Base-by-base conservation (phyloP, 2,329 filamentous ascomycete genomes). In the Penicillium sp. region DNA sequence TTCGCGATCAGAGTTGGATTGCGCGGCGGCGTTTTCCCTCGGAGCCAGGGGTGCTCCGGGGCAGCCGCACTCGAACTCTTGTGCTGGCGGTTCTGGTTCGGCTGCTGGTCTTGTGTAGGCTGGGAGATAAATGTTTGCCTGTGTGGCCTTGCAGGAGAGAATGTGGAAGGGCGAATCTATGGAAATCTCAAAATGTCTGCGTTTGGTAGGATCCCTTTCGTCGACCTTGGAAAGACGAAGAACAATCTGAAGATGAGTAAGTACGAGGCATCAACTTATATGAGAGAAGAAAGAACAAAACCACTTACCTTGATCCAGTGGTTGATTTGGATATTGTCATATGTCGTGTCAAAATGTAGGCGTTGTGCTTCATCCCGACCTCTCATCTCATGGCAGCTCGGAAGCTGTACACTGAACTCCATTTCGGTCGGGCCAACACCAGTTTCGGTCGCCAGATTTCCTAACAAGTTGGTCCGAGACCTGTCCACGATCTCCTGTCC, bases 91-190 rank as follows among this genome's bases (percentile, higher is more conserved):
- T 67, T 69, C 76, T 26, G 68, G 80, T 48, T 76, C 77, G 60
- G 69, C 63, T 48, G 80, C 78, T 8, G 80, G 81, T 49, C 75
- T 81, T 7, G 84, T 85, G 69, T 97, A 97, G 13, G 89, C 88
- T 0, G 92, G 92, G 9, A 96, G 81, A 10, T 86, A 85, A 21
- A 89, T 96, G 71, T 96, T 96, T 43, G 90, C 88, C 68, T 94
- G 89, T 0, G 91, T 95, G n/a, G 92, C 91, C 56, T 89, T 89
- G 75, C 92, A 97, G 56, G 92, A 93, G 41, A 96, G 87, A 39
- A 96, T 90, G 55, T 93, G 93, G 68, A 97, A 93, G 1, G 92
- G 92, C 1, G 91, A 96, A 73, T 97, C 92, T 62, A 97, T 97
- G 60, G 91, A 96, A 64, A 96, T 96, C 71, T 97, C 92, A 61